A percentile compares a stretch with the other conserved stretches of the same genome.
phyloP scores from a whole-genome alignment of 2,329 filamentous ascomycete species.

The Exserohilum rostratum region DNA sequence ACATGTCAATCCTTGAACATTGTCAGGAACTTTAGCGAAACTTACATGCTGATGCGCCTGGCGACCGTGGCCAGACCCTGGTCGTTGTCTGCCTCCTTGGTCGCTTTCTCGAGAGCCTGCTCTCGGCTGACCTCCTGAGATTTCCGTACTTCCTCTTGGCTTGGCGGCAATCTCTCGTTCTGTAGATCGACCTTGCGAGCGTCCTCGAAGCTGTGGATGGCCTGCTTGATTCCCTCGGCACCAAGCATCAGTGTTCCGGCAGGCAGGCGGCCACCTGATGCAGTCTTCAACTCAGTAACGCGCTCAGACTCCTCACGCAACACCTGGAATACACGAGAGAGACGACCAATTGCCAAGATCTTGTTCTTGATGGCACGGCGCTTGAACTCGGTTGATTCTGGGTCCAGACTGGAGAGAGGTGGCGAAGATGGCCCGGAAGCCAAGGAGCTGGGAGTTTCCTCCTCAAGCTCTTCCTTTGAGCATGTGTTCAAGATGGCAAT shows the following conservation, averaged over 20 bases:
- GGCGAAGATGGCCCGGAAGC: slow-evolving; percentile 77
- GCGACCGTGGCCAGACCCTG: slow-evolving; percentile 84
- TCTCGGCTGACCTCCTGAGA: slow-evolving; percentile 81
- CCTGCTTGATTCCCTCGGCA: slow-evolving; percentile 97
- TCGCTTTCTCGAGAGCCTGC: slow-evolving; percentile 83
- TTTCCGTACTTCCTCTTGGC: slow-evolving; percentile 85
- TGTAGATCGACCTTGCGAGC: slow-evolving; percentile 95
- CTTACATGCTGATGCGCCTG: slow-evolving; percentile 95
- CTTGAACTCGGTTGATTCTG: slow-evolving; percentile 91
- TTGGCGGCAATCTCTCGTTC: slow-evolving; percentile 92
- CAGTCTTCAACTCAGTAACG: slow-evolving; percentile 97
- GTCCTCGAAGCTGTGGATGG: slow-evolving; percentile 95
- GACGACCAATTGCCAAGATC: slow-evolving; percentile 93
- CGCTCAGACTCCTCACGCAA: slow-evolving; percentile 95
- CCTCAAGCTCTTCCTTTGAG: slow-evolving; percentile 95
- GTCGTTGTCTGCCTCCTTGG: slow-evolving; percentile 89
- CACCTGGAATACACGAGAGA: slow-evolving; percentile 98
- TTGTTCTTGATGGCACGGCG: slow-evolving; percentile 99
- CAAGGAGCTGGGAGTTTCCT: slow-evolving; percentile 78
- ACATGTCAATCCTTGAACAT: slow-evolving; percentile 17
- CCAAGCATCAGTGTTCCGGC: slow-evolving; percentile 97
- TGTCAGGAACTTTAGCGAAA: slow-evolving; percentile 9
- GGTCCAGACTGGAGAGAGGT: slow-evolving; percentile 68
- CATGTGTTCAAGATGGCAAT: slow-evolving; percentile 98
- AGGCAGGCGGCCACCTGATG: slow-evolving; percentile 87